A percentile compares a stretch with the other conserved stretches of the same genome.
Evolutionary conservation across 176 grass and related monocot genomes (phyloP).

Genomic region (Oryza coarctata): DNA sequence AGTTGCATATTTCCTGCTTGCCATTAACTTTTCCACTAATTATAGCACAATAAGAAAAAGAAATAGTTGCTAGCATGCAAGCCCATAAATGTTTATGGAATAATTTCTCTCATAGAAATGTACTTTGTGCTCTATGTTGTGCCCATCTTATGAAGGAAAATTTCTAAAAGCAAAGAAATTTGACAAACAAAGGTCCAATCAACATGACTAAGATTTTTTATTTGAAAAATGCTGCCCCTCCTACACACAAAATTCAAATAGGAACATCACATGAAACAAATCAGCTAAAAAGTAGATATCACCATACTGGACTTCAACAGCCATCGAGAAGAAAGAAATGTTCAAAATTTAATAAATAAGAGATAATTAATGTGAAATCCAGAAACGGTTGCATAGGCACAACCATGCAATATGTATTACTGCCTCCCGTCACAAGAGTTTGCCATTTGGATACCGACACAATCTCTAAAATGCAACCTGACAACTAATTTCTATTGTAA

Average conservation of each 20-base stretch:
- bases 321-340: conserved; percentile 24
- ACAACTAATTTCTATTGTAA: background rate
- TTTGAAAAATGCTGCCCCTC: background rate
- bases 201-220: background rate
- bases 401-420: background rate
- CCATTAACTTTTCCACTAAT: background rate
- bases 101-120: background rate
- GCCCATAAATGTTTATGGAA: background rate
- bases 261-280: conserved; percentile 16
- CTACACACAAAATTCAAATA: background rate
- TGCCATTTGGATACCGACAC: too few species aligned
- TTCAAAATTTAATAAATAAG: background rate
- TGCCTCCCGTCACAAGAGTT: background rate
- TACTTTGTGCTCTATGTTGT: background rate
- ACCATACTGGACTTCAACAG: background rate
- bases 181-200: background rate
- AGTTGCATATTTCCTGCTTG: background rate
- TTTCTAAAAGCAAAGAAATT: conserved; percentile 10
- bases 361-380: background rate
- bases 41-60: background rate
- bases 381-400: conserved; percentile 15
- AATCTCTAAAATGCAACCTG: background rate
- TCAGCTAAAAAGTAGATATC: background rate
- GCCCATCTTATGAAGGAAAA: conserved; percentile 22
- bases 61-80: background rate